Evolutionary conservation across 2,329 filamentous ascomycete species (phyloP), one percentile per base, ranked within the genome.

Genomic region (Teratosphaeriaceae sp.): DNA sequence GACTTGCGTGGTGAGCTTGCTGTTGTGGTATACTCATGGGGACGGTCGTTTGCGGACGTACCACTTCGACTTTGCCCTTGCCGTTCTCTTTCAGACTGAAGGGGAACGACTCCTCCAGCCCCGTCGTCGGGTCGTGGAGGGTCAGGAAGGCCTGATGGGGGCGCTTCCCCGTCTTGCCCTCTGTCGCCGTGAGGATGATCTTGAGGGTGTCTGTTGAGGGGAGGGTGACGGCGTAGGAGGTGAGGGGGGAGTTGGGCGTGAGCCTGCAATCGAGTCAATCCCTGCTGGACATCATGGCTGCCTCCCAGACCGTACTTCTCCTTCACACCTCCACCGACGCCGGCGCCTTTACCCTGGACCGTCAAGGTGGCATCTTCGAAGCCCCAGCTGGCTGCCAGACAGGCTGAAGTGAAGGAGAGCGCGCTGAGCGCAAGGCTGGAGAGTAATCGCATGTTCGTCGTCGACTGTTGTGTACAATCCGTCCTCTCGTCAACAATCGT

Each of bases 71-170:
- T 43, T 81, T 82, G 18, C 79, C 88, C 69, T 95, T 95, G 53
- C 92, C 92, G 57, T 75, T 88, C 8, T 92, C 85, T 71, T 94
- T 95, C 37, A 94, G 71, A 9, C 71, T 82, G 56, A 98, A 75
- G 1, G 88, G 80, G 58, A 90, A 95, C 1, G 89, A 88, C 19
- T 88, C 82, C 65, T 97, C 89, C 36, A 98, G 73, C 26, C 86
- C 87, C 9, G 81, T 82, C 11, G 74, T 70, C 9, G 75, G 70
- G 55, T 97, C 88, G 56, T 79, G 82, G 45, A 98, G 68, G 13
- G 92, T 75, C 42, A 98, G 74, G 71, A 96, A 96, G 5, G 88
- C 88, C 68, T 98, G 92, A 67, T 98, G 92, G 55, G 92, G 88
- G 52, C 85, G 80, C 74, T 88, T 90, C 36, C 79, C 76, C 55